Percentiles rank a stretch among this genome's conserved stretches.
Conservation (phyloP, 768 basidiomycete genomes). For the Lenzites betulinus region DNA sequence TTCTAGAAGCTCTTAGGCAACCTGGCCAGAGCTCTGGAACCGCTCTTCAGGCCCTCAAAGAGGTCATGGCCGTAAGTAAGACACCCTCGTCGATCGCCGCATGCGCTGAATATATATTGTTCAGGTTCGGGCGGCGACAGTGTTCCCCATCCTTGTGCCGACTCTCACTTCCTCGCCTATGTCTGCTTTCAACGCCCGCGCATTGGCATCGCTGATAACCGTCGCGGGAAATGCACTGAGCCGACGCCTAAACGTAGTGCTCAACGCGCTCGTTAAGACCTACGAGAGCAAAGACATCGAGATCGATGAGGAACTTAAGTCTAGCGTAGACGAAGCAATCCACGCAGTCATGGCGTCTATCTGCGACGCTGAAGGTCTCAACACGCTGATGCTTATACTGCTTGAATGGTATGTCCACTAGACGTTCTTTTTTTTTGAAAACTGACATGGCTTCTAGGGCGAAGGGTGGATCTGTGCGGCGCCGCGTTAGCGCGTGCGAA, state of each 20-base stretch:
- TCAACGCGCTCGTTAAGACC: conserved; percentile 78
- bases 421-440: neutral
- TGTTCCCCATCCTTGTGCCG: conserved; percentile 97
- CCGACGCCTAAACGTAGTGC: conserved; percentile 74
- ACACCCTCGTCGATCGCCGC: neutral
- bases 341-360: conserved; percentile 77
- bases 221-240: conserved; percentile 93
- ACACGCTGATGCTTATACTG: conserved; percentile 85
- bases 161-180: conserved; percentile 89
- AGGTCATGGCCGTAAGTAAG: conserved; percentile 84
- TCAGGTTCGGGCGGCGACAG: conserved; percentile 89
- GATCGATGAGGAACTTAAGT: conserved; percentile 64
- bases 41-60: conserved; percentile 87
- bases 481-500: conserved; percentile 78
- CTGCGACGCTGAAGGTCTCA: conserved; percentile 83
- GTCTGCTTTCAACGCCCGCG: conserved; percentile 93
- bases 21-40: conserved; percentile 95
- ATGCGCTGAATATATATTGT: neutral
- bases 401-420: conserved; percentile 72
- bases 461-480: conserved; percentile 66
- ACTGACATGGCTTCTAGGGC: conserved; percentile 51
- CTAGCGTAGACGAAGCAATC: conserved; percentile 75
- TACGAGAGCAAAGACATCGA: conserved; percentile 58
- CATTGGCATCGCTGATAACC: conserved; percentile 85
- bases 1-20: conserved; percentile 90